phyloP scores from a whole-genome alignment of 2,329 filamentous ascomycete genomes.

The Pezicula rhizophila region DNA sequence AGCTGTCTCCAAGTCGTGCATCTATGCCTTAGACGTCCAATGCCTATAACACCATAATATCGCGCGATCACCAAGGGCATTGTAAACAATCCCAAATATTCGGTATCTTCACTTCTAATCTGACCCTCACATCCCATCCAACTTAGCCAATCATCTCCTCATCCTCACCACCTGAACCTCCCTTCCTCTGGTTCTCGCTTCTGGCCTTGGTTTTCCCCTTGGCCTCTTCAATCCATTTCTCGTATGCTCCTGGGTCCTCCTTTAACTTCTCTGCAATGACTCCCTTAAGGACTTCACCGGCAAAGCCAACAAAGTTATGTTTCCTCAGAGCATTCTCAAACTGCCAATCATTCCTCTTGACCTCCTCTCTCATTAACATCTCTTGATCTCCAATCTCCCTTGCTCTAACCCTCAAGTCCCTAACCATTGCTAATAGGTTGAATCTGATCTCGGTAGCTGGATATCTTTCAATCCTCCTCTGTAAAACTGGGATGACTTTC shows the following conservation, averaged over 20 bases:
- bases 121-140: neutral
- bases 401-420: slow-evolving; percentile 72
- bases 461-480: slow-evolving; percentile 77
- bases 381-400: slow-evolving; percentile 78
- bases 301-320: slow-evolving; percentile 96
- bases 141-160: slow-evolving; percentile 25
- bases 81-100: neutral
- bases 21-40: no score
- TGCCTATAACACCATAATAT: no score
- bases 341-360: slow-evolving; percentile 79
- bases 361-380: slow-evolving; percentile 70
- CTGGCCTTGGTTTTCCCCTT: slow-evolving; percentile 47
- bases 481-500: slow-evolving; percentile 81
- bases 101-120: neutral
- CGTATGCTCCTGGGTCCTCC: slow-evolving; percentile 60
- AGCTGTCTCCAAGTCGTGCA: no score
- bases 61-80: no score
- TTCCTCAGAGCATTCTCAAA: slow-evolving; percentile 90
- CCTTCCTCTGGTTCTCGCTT: slow-evolving; percentile 22
- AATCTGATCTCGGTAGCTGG: slow-evolving; percentile 85
- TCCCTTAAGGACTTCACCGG: slow-evolving; percentile 81
- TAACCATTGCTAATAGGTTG: slow-evolving; percentile 88
- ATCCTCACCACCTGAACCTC: slow-evolving; percentile 18
- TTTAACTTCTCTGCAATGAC: slow-evolving; percentile 71
- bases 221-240: slow-evolving; percentile 66